Evolutionary conservation across 306 rosid species (phyloP).

Genomic region (Prunus dulcis): DNA sequence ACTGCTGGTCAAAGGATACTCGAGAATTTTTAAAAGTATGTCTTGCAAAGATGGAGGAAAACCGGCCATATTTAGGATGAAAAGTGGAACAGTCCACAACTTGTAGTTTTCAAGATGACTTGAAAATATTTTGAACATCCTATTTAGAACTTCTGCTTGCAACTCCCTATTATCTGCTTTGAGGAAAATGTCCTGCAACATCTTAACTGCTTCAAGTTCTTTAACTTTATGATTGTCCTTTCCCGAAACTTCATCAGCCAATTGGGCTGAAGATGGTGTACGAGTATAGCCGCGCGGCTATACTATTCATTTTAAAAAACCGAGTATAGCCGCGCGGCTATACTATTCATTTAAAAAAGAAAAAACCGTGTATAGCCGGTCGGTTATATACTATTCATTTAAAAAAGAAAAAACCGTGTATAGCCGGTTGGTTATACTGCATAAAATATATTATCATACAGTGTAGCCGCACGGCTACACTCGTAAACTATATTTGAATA

Average conservation of each 20-base stretch:
- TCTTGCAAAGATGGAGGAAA: constrained; percentile 84
- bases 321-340: too few relatives aligned
- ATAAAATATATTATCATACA: too few relatives aligned
- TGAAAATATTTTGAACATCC: constrained; percentile 93
- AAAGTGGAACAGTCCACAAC: constrained; percentile 91
- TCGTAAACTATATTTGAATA: too few relatives aligned
- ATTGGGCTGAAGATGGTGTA: constrained; percentile 65
- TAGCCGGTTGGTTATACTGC: too few relatives aligned
- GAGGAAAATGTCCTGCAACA: constrained; percentile 96
- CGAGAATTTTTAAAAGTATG: constrained; percentile 40
- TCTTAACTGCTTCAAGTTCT: constrained; percentile 98
- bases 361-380: too few relatives aligned
- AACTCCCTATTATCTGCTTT: constrained; percentile 73
- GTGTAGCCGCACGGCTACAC: too few relatives aligned
- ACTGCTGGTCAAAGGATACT: too few relatives aligned
- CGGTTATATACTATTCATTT: too few relatives aligned
- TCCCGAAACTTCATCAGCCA: constrained; percentile 85
- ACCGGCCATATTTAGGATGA: constrained; percentile 90
- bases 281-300: neutral
- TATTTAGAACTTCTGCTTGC: constrained; percentile 95
- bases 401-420: too few relatives aligned
- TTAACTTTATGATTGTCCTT: constrained; percentile 80
- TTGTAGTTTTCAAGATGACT: constrained; percentile 93
- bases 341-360: too few relatives aligned
- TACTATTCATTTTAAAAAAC: too few relatives aligned